Evolutionary conservation across 768 basidiomycete species (phyloP).

Genomic region (Psilocybe tampanensis): DNA sequence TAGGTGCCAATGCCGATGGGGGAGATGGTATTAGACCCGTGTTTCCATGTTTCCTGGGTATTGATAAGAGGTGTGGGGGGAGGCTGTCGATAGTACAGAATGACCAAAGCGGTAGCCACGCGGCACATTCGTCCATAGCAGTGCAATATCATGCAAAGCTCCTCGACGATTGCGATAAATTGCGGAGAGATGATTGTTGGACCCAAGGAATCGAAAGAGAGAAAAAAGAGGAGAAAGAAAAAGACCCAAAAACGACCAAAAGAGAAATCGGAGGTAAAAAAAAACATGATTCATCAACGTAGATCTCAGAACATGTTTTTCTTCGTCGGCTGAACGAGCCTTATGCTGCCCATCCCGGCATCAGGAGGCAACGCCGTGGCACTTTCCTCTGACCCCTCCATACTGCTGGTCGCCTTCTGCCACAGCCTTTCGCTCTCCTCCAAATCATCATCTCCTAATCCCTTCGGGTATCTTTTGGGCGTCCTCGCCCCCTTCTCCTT

Average conservation of each 20-base stretch:
- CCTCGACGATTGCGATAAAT: background rate
- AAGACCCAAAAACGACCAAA: background rate
- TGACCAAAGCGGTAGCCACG: too few relatives aligned
- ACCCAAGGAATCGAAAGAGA: background rate
- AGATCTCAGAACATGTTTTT: background rate
- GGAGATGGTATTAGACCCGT: too few relatives aligned
- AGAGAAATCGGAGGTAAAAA: background rate
- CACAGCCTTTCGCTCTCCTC: slow-evolving; percentile 66
- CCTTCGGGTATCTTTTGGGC: slow-evolving; percentile 49
- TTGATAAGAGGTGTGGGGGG: too few relatives aligned
- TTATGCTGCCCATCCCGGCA: slow-evolving; percentile 18
- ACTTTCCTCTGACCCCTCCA: slow-evolving; percentile 9
- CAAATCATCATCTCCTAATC: slow-evolving; percentile 52
- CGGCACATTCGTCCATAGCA: background rate
- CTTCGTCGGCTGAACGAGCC: slow-evolving; percentile 18
- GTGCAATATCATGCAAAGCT: background rate
- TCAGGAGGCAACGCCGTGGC: slow-evolving; percentile 8
- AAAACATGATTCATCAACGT: background rate
- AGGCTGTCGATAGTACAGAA: background rate
- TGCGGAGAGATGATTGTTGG: background rate
- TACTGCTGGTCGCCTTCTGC: slow-evolving; percentile 24
- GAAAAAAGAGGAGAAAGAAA: background rate
- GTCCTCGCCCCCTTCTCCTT: slow-evolving; percentile 36
- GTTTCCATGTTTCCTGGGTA: too few relatives aligned
- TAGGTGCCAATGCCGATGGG: too few relatives aligned